phyloP scores from a whole-genome alignment of 805 yeast species.

The Ogataea zsoltii region DNA sequence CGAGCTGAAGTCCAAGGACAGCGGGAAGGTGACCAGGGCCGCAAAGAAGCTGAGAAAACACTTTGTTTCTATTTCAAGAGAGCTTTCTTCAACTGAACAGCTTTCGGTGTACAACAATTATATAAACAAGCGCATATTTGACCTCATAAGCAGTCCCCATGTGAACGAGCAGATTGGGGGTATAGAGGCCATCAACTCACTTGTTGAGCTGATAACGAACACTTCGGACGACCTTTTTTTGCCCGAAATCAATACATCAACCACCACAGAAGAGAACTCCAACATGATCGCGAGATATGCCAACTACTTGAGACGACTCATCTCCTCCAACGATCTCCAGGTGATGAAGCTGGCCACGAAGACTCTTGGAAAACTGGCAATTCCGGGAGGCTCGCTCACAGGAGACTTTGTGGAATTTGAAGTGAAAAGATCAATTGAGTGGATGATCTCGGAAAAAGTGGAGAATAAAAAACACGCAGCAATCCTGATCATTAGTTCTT shows the following conservation, averaged over 20 bases:
- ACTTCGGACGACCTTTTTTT: conserved; percentile 37
- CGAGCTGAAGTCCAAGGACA: conserved; percentile 47
- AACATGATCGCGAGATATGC: conserved; percentile 88
- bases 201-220: conserved; percentile 82
- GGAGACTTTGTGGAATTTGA: conserved; percentile 93
- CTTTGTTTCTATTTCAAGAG: conserved; percentile 73
- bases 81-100: conserved; percentile 72
- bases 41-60: conserved; percentile 72
- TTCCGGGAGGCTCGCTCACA: conserved; percentile 85
- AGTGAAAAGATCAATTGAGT: conserved; percentile 84
- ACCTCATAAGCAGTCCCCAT: conserved; percentile 74
- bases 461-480: conserved; percentile 91
- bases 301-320: conserved; percentile 78
- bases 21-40: conserved; percentile 49
- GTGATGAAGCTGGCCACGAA: conserved; percentile 86
- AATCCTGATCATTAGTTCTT: conserved; percentile 73
- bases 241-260: conserved; percentile 36
- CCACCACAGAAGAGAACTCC: conserved; percentile 66
- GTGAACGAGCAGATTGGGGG: conserved; percentile 81
- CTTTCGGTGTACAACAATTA: conserved; percentile 79
- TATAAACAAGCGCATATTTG: conserved; percentile 84
- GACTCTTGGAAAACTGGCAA: conserved; percentile 85
- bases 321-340: conserved; percentile 78
- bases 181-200: conserved; percentile 82
- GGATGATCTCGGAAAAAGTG: conserved; percentile 86